These are phyloP conservation scores for Pouteria campechiana DNA, from an alignment of 179 eudicot species.

Conservation along the genomic window DNA sequence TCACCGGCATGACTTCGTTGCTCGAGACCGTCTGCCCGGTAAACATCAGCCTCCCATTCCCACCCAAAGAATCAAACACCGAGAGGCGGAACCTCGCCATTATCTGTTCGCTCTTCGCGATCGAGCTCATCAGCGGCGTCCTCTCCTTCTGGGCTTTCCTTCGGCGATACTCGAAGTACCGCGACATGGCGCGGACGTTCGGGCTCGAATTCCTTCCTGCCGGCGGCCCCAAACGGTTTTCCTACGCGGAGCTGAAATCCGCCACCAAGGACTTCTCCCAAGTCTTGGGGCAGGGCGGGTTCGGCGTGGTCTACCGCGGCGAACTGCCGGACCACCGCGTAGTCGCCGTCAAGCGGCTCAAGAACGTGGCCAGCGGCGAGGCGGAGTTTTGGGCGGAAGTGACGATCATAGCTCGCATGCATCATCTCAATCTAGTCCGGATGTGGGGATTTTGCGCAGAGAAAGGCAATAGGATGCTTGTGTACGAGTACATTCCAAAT, in stretches of 20 bases:
- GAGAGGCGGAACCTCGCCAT: slow-evolving; percentile 49
- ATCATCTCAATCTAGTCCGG: slow-evolving; percentile 75
- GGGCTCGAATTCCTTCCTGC: slow-evolving; percentile 69
- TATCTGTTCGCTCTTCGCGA: slow-evolving; percentile 29
- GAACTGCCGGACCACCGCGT: slow-evolving; percentile 56
- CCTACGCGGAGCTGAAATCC: slow-evolving; percentile 40
- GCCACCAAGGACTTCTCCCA: slow-evolving; percentile 58
- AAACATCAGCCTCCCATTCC: slow-evolving; percentile 39
- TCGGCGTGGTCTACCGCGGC: slow-evolving; percentile 67
- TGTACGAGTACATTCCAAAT: slow-evolving; percentile 76
- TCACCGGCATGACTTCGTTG: slow-evolving; percentile 51
- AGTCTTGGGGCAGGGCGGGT: slow-evolving; percentile 59
- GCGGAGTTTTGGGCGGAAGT: slow-evolving; percentile 87
- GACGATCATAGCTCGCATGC: slow-evolving; percentile 86
- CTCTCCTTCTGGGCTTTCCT: slow-evolving; percentile 65
- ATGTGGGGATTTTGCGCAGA: slow-evolving; percentile 91
- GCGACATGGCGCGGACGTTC: slow-evolving; percentile 86
- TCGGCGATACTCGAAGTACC: slow-evolving; percentile 65
- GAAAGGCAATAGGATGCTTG: slow-evolving; percentile 54
- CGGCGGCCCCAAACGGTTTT: slow-evolving; percentile 70
- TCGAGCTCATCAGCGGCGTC: slow-evolving; percentile 57
- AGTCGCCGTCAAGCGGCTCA: slow-evolving; percentile 70
- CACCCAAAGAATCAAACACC: slow-evolving; percentile 37
- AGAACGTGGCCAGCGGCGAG: slow-evolving; percentile 53
- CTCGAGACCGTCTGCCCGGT: slow-evolving; percentile 56